Evolutionary conservation across 192 early-diverging fungal species (phyloP), one percentile per base, ranked within the genome.

Genomic region (Coemansia sp.): DNA sequence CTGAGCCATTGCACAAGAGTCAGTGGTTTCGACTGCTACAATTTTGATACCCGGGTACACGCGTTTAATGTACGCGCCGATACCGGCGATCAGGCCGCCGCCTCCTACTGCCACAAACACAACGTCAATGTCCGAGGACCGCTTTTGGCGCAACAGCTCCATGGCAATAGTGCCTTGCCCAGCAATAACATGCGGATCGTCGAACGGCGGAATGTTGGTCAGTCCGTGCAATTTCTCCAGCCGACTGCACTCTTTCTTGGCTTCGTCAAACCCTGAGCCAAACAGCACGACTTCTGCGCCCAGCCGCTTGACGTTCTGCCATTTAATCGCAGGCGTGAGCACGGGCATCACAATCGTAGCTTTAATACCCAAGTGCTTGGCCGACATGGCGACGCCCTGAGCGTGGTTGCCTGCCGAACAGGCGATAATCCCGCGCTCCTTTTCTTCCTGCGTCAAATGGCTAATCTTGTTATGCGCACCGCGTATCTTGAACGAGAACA

Each of bases 351-450:
- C 94, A 57, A 99, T 99, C 19, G 88, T 95, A 0, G 97, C 93
- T 53, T 86, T 87, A 60, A 99, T 91, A 9, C 92, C 94, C 82
- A 99, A 75, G 55, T 92, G 87, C 67, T 93, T 88, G 7, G 97
- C 95, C 9, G 95, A 89, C 60, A 93, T 83, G 9, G 97, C 97
- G 7, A 98, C 96, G 20, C 94, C 94, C 77, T 98, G 97, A 12
- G 97, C 96, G 71, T 99, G 96, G 82, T 99, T 99, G 64, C 88
- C 94, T n/a, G 96, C 96, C 52, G 93, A 96, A 68, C 95, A 97
- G 3, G 94, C 94, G 60, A 98, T 91, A 36, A 99, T 93, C 5
- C 97, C 97, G 12, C 82, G 75, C n/a, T 68, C 65, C 63, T 84
- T 87, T 74, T 99, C 97, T 31, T 86, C 89, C 2, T 71, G 68